Percentiles rank a stretch among this genome's conserved stretches.
Conservation (phyloP, 768 basidiomycete species). For the Calvatia gigantea region DNA sequence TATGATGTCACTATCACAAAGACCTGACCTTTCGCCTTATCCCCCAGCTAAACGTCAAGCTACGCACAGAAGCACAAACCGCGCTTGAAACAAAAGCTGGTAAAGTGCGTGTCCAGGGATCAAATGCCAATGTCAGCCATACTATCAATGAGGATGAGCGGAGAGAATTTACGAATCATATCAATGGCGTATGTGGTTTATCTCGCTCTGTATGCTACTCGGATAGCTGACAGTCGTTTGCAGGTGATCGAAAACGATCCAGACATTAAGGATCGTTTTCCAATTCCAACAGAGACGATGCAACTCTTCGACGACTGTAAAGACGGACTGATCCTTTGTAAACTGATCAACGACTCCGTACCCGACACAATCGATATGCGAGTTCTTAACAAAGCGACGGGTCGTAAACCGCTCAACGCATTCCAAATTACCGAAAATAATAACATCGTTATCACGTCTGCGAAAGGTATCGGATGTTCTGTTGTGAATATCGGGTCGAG, state of each 20-base stretch:
- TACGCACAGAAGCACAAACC: conserved; percentile 48
- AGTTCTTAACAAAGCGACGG: conserved; percentile 87
- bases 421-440: conserved; percentile 99
- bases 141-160: conserved; percentile 98
- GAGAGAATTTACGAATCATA: conserved; percentile 96
- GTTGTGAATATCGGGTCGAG: conserved; percentile 97
- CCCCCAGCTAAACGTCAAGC: conserved; percentile 75
- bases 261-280: conserved; percentile 78
- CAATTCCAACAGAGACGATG: conserved; percentile 96
- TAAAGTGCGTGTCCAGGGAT: conserved; percentile 92
- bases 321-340: conserved; percentile 94
- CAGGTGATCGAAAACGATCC: conserved; percentile 90
- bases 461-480: conserved; percentile 97
- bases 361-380: conserved; percentile 99
- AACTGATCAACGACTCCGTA: conserved; percentile 98
- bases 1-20: conserved; percentile 20
- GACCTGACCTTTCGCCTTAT: conserved; percentile 5
- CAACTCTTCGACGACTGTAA: conserved; percentile 97
- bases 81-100: conserved; percentile 66
- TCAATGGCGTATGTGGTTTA: conserved; percentile 71
- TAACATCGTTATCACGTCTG: conserved; percentile 98
- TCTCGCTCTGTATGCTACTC: not conserved
- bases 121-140: conserved; percentile 93
- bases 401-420: conserved; percentile 85
- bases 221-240: conserved; percentile 7